A percentile compares a stretch with the other conserved stretches of the same genome.
phyloP scores from a whole-genome alignment of 768 basidiomycete species.

The Termitomyces sp. region DNA sequence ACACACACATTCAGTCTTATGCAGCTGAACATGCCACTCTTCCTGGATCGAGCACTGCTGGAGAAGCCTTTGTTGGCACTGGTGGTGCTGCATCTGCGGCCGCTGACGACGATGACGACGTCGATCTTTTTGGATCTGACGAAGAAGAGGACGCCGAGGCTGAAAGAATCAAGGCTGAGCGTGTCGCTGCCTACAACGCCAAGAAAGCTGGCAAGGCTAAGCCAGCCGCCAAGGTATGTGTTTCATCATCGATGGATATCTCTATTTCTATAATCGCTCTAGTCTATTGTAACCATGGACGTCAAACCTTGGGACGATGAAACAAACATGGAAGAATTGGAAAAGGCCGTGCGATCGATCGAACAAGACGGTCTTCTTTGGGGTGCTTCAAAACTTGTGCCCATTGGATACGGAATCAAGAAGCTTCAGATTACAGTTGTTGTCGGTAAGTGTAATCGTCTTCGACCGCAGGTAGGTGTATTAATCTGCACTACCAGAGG shows the following conservation, averaged over 20 bases:
- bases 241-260: constrained; percentile 3
- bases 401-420: constrained; percentile 87
- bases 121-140: constrained; percentile 86
- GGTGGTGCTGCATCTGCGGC: constrained; percentile 38
- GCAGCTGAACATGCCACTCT: constrained; percentile 70
- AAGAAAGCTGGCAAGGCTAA: constrained; percentile 93
- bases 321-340: constrained; percentile 91
- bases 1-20: constrained; percentile 90
- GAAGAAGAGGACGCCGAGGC: constrained; percentile 83
- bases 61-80: constrained; percentile 59
- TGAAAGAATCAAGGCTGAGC: constrained; percentile 84
- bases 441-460: constrained; percentile 34
- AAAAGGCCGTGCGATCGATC: constrained; percentile 78
- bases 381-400: constrained; percentile 90
- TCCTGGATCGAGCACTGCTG: constrained; percentile 80
- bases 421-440: constrained; percentile 80
- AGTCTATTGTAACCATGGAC: constrained; percentile 97
- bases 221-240: constrained; percentile 72
- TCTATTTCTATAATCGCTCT: constrained; percentile 7
- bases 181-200: constrained; percentile 87
- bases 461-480: neutral
- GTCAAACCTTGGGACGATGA: constrained; percentile 99
- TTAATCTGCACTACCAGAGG: constrained; percentile 49
- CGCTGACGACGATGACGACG: constrained; percentile 59
- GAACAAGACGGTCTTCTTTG: constrained; percentile 89